Percentiles rank a stretch among this genome's conserved stretches.
These are phyloP conservation scores for Neocucurbitaria cava DNA, from an alignment of 2,329 filamentous ascomycete species.

Conservation along the genomic window DNA sequence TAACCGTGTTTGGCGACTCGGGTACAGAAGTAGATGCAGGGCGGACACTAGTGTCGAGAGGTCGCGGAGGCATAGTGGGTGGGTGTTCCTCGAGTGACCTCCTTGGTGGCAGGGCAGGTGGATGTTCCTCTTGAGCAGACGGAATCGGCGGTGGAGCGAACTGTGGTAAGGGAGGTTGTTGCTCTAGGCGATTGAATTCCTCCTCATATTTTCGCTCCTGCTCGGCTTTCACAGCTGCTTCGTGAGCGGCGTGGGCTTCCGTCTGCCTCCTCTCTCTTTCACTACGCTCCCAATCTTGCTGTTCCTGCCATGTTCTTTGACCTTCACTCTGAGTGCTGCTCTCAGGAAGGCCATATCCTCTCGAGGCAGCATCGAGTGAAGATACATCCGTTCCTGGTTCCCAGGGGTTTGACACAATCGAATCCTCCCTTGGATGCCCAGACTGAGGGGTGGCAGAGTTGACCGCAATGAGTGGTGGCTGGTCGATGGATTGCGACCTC, in stretches of 20 bases:
- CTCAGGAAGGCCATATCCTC: constrained; percentile 30
- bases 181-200: constrained; percentile 32
- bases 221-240: constrained; percentile 26
- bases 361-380: constrained; percentile 37
- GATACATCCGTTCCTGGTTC: constrained; percentile 38
- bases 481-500: constrained; percentile 20
- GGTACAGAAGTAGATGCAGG: constrained; percentile 26
- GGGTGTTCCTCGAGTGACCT: constrained; percentile 42
- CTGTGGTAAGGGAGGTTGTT: constrained; percentile 15
- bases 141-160: constrained; percentile 9
- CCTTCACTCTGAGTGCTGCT: constrained; percentile 15
- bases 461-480: constrained; percentile 40
- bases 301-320: constrained; percentile 38
- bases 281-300: constrained; percentile 39
- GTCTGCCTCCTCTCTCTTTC: constrained; percentile 31
- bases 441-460: constrained; percentile 26
- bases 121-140: constrained; percentile 21
- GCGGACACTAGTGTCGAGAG: constrained; percentile 31
- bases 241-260: constrained; percentile 26
- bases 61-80: constrained; percentile 45
- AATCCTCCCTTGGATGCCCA: constrained; percentile 29
- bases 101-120: constrained; percentile 44
- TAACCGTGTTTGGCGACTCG: constrained; percentile 51
- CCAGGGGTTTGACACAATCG: constrained; percentile 37
- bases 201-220: constrained; percentile 34